phyloP scores from a whole-genome alignment of 2,329 filamentous ascomycete species.

The Lasiodiplodia citricola region DNA sequence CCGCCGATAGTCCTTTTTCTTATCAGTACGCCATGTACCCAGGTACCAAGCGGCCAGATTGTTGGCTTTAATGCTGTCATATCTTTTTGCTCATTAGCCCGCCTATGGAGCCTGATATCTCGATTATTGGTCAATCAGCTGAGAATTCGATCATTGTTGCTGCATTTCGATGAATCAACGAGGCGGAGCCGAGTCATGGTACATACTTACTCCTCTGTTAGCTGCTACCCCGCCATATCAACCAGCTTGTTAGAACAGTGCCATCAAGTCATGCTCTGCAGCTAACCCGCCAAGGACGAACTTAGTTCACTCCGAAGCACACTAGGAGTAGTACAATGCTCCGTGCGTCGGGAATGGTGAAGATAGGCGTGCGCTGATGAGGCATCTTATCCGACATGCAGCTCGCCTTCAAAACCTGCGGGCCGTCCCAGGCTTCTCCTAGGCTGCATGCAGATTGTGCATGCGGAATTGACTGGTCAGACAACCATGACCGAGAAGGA shows the following conservation, averaged over 20 bases:
- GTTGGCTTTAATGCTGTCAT: neutral
- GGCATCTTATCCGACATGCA: neutral
- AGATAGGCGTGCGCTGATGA: conserved; percentile 1
- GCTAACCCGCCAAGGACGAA: too few species aligned
- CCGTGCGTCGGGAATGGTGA: neutral
- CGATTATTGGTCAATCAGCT: neutral
- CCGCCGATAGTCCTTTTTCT: neutral
- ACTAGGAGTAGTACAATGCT: neutral
- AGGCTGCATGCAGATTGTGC: neutral
- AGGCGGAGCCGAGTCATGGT: too few species aligned
- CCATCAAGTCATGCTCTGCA: neutral
- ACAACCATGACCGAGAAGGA: neutral
- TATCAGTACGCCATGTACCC: neutral
- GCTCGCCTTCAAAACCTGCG: conserved; percentile 6
- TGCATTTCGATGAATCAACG: neutral
- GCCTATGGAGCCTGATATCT: neutral
- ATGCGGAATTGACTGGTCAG: neutral
- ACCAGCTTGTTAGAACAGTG: too few species aligned
- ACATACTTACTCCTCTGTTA: too few species aligned
- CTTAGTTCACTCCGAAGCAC: neutral
- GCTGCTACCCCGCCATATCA: too few species aligned
- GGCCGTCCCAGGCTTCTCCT: conserved; percentile 9
- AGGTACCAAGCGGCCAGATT: neutral
- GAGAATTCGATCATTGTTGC: neutral
- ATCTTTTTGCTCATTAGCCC: neutral